Evolutionary conservation across 2,329 filamentous ascomycete species (phyloP).

Genomic region (Colletotrichum godetiae): DNA sequence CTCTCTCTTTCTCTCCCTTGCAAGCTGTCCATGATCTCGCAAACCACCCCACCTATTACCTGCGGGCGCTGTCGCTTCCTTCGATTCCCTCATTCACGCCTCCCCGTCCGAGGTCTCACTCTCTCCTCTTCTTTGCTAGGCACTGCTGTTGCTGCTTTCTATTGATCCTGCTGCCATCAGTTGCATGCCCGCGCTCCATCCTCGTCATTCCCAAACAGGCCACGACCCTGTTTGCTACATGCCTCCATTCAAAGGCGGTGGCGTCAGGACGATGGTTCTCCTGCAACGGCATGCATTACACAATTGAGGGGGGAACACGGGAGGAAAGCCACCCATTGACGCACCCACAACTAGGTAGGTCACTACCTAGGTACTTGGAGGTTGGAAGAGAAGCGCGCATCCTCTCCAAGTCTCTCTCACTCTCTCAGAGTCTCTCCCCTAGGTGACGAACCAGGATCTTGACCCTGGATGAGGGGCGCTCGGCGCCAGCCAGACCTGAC

Average conservation of each 20-base stretch:
- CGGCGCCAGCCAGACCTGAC: conserved; percentile 31
- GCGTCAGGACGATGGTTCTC: conserved; percentile 10
- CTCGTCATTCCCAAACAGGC: conserved; percentile 34
- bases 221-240: conserved; percentile 32
- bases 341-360: neutral
- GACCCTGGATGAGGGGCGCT: conserved; percentile 24
- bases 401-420: neutral
- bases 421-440: conserved; percentile 1
- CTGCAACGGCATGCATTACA: neutral
- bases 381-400: neutral
- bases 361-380: neutral
- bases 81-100: conserved; percentile 2
- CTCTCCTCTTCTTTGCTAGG: conserved; percentile 9
- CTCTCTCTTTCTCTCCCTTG: conserved; percentile 1
- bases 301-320: conserved; percentile 7
- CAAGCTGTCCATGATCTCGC: conserved; percentile 12
- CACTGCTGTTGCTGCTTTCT: neutral
- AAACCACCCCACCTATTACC: conserved; percentile 5
- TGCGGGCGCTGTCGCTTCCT: conserved; percentile 23
- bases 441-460: conserved; percentile 26
- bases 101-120: conserved; percentile 5
- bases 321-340: neutral
- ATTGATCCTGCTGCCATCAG: neutral
- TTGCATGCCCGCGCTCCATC: conserved; percentile 14
- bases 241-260: conserved; percentile 22